Evolutionary conservation across 202 grass and related monocot genomes (phyloP), one percentile per base, ranked within the genome.

Genomic region (Elaeis oleifera): DNA sequence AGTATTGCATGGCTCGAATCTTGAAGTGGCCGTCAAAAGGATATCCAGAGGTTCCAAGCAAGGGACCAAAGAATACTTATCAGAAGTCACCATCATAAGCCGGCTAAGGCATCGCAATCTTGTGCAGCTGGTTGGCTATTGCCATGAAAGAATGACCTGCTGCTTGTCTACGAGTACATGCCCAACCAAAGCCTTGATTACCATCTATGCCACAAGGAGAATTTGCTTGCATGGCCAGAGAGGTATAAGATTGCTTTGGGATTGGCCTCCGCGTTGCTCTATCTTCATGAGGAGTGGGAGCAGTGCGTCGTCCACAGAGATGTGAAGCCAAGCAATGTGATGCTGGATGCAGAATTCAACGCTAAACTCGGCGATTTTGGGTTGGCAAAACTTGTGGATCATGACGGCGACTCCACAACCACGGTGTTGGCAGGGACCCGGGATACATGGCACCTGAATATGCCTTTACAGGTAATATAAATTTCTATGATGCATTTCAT

Each of bases 211-310:
- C 21, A 49, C 4, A 51, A 51, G 14, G 25, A 18, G 21, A 26
- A 27, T 7, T n/a, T 25, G 6, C 23, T 65, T 3, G n/a, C 24
- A 6, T 65, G 62, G 62, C 21, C 49, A 13, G 49, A 3, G 62
- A 50, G 62, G 62, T 16, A 52, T 36, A 65, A 51, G 49, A 51
- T 65, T 19, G 62, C 21, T 13, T 18, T 65, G 39, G 62, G 62
- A 5, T 65, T 65, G 62, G 62, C 62, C 16, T 65, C 49, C 3
- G 62, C 62, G 1, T 23, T 65, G 21, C 27, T 7, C 49, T 65
- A 65, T 23, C 63, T 65, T 13, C 63, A 65, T 50, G 63, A 65
- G 23, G 63, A 65, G 63, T 44, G 63, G 48, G 22, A 65, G 49
- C 49, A 65, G 32, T 65, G 49, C 3, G 63, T 65, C 5, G 63